Percentiles rank a stretch among this genome's conserved stretches.
Conservation (phyloP, 257 asterid genomes). For the Verbascum thapsus region DNA sequence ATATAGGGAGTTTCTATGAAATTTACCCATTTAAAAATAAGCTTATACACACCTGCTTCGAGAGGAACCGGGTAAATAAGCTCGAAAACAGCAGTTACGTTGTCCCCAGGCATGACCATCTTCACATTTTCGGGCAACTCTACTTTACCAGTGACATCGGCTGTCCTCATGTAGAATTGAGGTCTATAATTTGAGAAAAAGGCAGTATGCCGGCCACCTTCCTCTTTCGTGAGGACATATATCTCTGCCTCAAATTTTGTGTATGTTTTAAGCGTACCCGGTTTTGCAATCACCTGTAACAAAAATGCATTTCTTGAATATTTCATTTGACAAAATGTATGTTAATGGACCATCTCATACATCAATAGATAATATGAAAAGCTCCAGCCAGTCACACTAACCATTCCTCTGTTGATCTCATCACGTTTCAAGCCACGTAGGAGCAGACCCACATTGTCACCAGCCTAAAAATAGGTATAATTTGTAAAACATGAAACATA, state of each 20-base stretch:
- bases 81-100: slow-evolving; percentile 91
- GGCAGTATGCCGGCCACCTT: slow-evolving; percentile 99
- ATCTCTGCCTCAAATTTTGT: slow-evolving; percentile 97
- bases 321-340: neutral
- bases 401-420: slow-evolving; percentile 91
- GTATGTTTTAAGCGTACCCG: slow-evolving; percentile 77
- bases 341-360: neutral
- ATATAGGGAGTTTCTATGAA: no score
- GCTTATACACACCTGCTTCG: slow-evolving; percentile 60
- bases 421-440: slow-evolving; percentile 96
- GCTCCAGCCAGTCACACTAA: slow-evolving; percentile 39
- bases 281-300: slow-evolving; percentile 88
- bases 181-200: slow-evolving; percentile 95
- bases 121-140: slow-evolving; percentile 95
- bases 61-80: slow-evolving; percentile 89
- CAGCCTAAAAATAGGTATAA: slow-evolving; percentile 64
- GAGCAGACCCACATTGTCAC: slow-evolving; percentile 97
- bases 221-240: slow-evolving; percentile 96
- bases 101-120: slow-evolving; percentile 99
- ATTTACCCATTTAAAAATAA: neutral
- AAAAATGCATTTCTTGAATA: slow-evolving; percentile 9
- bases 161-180: slow-evolving; percentile 97
- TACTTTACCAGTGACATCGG: slow-evolving; percentile 97
- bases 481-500: slow-evolving; percentile 10
- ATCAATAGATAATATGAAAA: slow-evolving; percentile 10